These are phyloP conservation scores for Dactylellina haptotyla DNA, from an alignment of 2,329 filamentous ascomycete genomes.

Conservation along the genomic window DNA sequence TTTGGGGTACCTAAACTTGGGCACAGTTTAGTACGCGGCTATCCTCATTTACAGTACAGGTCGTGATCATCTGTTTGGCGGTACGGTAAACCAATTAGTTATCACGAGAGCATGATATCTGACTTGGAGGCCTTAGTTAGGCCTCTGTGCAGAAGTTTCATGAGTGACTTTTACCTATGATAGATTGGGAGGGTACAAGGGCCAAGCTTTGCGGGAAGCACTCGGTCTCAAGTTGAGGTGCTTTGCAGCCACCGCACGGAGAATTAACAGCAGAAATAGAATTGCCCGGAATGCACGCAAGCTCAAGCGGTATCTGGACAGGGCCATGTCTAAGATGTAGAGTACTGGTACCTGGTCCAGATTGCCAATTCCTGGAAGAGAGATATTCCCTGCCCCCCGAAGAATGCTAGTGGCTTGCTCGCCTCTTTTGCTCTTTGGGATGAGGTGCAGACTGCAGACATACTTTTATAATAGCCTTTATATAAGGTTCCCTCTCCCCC, in stretches of 20 bases:
- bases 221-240: constrained; percentile 14
- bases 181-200: too few species aligned
- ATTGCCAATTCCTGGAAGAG: constrained; percentile 3
- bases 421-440: constrained; percentile 41
- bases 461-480: too few species aligned
- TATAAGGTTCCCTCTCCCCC: constrained; percentile 33
- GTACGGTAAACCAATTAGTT: constrained; percentile 39
- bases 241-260: constrained; percentile 6
- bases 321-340: constrained; percentile 3
- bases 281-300: constrained; percentile 34
- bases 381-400: constrained; percentile 23
- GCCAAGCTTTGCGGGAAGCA: constrained; percentile 22
- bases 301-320: neutral
- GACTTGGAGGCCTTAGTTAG: too few species aligned
- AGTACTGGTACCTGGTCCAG: constrained; percentile 5
- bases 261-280: constrained; percentile 42
- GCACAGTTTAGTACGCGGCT: constrained; percentile 34
- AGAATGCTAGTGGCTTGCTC: constrained; percentile 34
- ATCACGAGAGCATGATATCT: neutral
- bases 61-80: constrained; percentile 20
- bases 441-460: constrained; percentile 20
- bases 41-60: too few species aligned
- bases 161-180: too few species aligned
- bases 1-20: constrained; percentile 51
- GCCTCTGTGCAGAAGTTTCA: too few species aligned